Percentiles rank a stretch among this genome's conserved stretches.
Conservation (phyloP, 2,329 filamentous ascomycete species). For the Hyphodiscus sp. region DNA sequence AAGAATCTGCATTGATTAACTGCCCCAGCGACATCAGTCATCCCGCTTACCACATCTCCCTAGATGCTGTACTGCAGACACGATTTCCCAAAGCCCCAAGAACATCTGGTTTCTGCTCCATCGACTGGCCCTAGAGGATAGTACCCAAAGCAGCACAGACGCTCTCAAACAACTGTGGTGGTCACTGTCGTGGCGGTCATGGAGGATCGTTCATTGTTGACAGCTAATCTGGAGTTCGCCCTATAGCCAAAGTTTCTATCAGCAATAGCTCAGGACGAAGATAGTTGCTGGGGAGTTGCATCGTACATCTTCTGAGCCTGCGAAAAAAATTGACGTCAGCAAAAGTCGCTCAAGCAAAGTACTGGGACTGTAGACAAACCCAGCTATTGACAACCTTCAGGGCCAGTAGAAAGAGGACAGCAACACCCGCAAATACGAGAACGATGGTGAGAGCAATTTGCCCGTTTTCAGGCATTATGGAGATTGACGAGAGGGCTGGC, state of each 20-base stretch:
- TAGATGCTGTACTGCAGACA: not conserved
- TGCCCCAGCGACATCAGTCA: no score
- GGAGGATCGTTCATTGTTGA: not conserved
- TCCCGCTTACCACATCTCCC: not conserved
- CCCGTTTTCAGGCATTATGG: not conserved
- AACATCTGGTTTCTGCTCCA: not conserved
- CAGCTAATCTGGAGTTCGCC: slow-evolving; percentile 1
- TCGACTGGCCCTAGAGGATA: not conserved
- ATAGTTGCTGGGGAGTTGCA: not conserved
- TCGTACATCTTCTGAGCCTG: not conserved
- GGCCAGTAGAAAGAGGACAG: not conserved
- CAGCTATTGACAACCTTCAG: slow-evolving; percentile 2
- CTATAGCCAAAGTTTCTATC: not conserved
- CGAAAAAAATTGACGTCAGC: not conserved
- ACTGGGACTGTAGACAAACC: not conserved
- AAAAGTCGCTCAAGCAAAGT: not conserved
- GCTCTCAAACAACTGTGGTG: not conserved
- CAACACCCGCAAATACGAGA: not conserved
- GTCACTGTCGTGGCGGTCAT: not conserved
- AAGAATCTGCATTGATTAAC: no score
- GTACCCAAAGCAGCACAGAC: not conserved
- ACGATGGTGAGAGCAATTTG: not conserved
- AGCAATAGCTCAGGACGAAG: not conserved
- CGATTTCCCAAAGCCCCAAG: not conserved
- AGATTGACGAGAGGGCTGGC: not conserved